Evolutionary conservation across 331 rosid species (phyloP), one percentile per base, ranked within the genome.

Genomic region (Ulmus americana): DNA sequence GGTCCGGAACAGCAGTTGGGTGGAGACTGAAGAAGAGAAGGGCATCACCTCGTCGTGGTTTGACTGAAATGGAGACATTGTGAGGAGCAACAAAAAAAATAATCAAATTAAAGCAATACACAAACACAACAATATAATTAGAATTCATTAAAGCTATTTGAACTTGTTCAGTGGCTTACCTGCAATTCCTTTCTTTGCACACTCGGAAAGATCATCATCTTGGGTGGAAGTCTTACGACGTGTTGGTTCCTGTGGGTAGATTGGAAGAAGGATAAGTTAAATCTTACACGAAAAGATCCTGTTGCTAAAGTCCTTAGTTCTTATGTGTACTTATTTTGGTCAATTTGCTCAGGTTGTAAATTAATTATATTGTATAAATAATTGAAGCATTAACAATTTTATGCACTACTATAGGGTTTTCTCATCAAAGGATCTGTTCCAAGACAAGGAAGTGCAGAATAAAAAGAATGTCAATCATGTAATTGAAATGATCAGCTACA

Each of bases 161-260:
- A 48, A 61, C 6, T 60, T 68, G 41, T 65, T 55, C 6, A 43
- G 61, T 64, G 59, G 28, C 83, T 67, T 22, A 85, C 99, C 99
- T 68, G 99, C 97, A 74, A 90, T 58, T 73, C 99, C 97, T 78
- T 90, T 84, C 67, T 82, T 82, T 47, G 95, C 99, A 80, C 97
- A 94, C 67, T 90, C 99, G 14, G 99, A 90, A 74, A 94, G 95
- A 74, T 80, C 82, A 0, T 65, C 73, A 20, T 69, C 70, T 43
- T 64, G 59, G 76, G 80, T 82, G 67, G 87, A 61, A 76, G 82
- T 74, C 74, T 79, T 86, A 51, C 79, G 90, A 55, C 79, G 89
- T 14, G 70, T 74, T 72, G 86, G 39, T 81, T 84, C 87, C 97
- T 87, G 76, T 59, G 43, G 45, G 64, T 66, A 74, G 52, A 74